Conservation (phyloP, 148 eudicot genomes). For the Persicaria tinctoria region DNA sequence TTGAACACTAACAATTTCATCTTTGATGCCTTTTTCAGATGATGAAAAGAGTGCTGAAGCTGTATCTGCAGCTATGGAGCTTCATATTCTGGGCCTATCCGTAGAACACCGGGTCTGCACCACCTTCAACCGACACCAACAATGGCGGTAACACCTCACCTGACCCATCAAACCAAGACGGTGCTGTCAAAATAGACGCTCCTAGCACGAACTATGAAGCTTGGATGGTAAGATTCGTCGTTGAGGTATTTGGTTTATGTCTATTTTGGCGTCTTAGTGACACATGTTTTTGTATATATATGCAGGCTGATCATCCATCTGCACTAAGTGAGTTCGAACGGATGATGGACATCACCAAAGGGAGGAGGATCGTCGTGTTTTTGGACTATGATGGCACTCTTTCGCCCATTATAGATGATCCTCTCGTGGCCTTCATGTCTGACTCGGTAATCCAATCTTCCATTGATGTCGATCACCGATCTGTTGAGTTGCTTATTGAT, state of each 20-base stretch:
- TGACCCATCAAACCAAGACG: not conserved
- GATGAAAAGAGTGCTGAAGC: constrained; percentile 1
- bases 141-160: not conserved
- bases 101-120: not conserved
- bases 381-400: constrained; percentile 12
- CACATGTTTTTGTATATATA: too few relatives aligned
- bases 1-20: too few relatives aligned
- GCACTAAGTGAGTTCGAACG: constrained; percentile 6
- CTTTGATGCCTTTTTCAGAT: not conserved
- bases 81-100: not conserved
- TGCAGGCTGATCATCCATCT: constrained; percentile 12
- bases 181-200: not conserved
- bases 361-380: constrained; percentile 9
- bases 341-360: not conserved
- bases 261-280: not conserved
- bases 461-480: not conserved
- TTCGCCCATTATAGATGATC: constrained; percentile 12
- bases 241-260: not conserved
- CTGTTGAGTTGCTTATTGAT: not conserved
- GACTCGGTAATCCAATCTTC: constrained; percentile 1
- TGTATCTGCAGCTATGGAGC: not conserved
- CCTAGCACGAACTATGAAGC: not conserved
- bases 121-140: not conserved
- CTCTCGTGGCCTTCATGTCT: constrained; percentile 11
- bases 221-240: not conserved